These are phyloP conservation scores for Globisporangium ultimum DNA, from an alignment of 352 stramenopile genomes.

Conservation along the genomic window DNA sequence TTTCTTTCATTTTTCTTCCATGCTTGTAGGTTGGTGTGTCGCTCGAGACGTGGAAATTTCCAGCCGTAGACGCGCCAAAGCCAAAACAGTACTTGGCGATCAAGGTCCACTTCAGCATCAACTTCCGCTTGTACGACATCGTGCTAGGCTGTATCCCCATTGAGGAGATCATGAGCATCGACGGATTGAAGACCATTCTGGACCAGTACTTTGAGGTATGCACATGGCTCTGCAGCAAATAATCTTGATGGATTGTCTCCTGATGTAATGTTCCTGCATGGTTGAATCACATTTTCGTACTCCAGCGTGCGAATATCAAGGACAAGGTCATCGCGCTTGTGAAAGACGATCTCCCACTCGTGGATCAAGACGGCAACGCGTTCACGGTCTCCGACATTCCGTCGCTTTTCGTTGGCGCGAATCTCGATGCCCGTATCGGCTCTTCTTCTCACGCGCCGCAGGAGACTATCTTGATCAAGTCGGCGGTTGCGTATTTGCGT, in stretches of 20 bases:
- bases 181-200: slow-evolving; percentile 44
- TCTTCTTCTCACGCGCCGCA: slow-evolving; percentile 35
- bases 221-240: no score
- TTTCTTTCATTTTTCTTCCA: background rate
- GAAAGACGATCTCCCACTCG: slow-evolving; percentile 47
- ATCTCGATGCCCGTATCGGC: slow-evolving; percentile 49
- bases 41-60: slow-evolving; percentile 62
- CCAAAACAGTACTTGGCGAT: slow-evolving; percentile 57
- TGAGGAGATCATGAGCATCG: slow-evolving; percentile 32
- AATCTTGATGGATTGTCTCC: no score
- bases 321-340: slow-evolving; percentile 73
- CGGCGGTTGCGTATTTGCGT: slow-evolving; percentile 52
- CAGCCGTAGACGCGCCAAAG: slow-evolving; percentile 22
- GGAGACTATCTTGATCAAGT: slow-evolving; percentile 49
- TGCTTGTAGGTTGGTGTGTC: slow-evolving; percentile 49
- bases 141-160: slow-evolving; percentile 51
- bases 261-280: no score
- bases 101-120: slow-evolving; percentile 76
- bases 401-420: slow-evolving; percentile 44
- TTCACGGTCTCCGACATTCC: slow-evolving; percentile 46
- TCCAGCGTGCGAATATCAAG: slow-evolving; percentile 51
- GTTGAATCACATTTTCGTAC: background rate
- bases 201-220: slow-evolving; percentile 55
- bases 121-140: slow-evolving; percentile 65
- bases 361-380: slow-evolving; percentile 17